Base-by-base conservation (phyloP, 805 yeast genomes). In the Candida tibetensis region DNA sequence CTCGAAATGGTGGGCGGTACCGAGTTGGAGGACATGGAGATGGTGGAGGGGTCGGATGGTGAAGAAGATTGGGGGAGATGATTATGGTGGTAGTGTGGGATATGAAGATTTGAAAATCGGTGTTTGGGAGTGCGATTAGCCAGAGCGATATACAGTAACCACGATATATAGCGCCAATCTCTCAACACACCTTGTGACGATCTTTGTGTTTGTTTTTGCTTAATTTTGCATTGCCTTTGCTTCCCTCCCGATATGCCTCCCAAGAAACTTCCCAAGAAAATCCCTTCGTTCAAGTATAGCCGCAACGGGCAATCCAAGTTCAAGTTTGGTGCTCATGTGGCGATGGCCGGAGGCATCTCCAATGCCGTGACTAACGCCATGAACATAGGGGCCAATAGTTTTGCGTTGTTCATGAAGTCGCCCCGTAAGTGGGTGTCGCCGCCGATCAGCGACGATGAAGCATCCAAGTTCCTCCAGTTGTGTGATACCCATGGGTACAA, bases 351-450 rank as follows among this genome's bases (percentile, higher is more conserved):
- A 10, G 97, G 93, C 26, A 77, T 86, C 2, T 79, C 85, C 30
- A 81, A 84, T 21, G 72, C 91, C 5, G 79, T 86, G 1, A 53
- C 69, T 25, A 76, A 81, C 48, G 83, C 82, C 16, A 64, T 63
- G 51, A 64, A 66, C 28, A 65, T 77, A 17, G 82, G 74, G 3
- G 85, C 85, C 39, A 87, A 87, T 52, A 77, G 95, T 32, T 89
- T 93, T 71, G 98, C 97, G 0, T 64, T 93, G 50, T 93, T 93
- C 58, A 67, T 93, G 47, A 90, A 90, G 57, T 84, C 87, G 36
- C 97, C 96, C 22, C 75, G 95, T 44, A 77, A 84, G 55, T 93
- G 98, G 98, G 84, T 75, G 1, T 82, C 96, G 1, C 91, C 96
- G 14, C 82, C 78, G 42, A 76, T 81, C 45, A 72, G 81, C 10